Conservation (phyloP, 2,329 filamentous ascomycete genomes). For the Sphaerulina populicola region DNA sequence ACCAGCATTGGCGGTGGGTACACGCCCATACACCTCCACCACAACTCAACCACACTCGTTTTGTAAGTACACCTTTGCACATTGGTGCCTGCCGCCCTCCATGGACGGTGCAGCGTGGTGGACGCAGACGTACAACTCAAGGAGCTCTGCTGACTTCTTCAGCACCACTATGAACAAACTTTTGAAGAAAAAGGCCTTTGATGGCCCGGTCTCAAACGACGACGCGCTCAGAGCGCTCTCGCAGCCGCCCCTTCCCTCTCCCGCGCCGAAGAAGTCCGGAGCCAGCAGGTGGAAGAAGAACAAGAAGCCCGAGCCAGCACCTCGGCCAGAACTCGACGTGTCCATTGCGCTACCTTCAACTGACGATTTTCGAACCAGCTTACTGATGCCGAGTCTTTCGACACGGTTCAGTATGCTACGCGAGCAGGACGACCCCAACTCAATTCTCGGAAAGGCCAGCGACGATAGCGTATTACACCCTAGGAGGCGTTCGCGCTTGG, state of each 20-base stretch:
- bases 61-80: slow-evolving; percentile 7
- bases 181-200: slow-evolving; percentile 62
- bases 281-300: slow-evolving; percentile 38
- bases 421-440: slow-evolving; percentile 85
- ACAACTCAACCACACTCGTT: slow-evolving; percentile 15
- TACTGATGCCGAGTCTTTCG: slow-evolving; percentile 90
- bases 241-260: slow-evolving; percentile 21
- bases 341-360: slow-evolving; percentile 64
- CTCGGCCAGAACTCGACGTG: slow-evolving; percentile 61
- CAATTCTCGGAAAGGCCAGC: slow-evolving; percentile 84
- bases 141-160: slow-evolving; percentile 18
- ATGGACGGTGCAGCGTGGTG: slow-evolving; percentile 7
- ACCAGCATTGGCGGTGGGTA: slow-evolving; percentile 4
- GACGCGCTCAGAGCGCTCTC: slow-evolving; percentile 18
- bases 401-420: slow-evolving; percentile 93
- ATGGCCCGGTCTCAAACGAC: slow-evolving; percentile 37
- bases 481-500: slow-evolving; percentile 68
- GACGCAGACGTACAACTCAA: not conserved
- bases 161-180: slow-evolving; percentile 62
- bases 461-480: slow-evolving; percentile 87
- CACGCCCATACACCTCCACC: slow-evolving; percentile 3
- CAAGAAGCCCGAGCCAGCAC: slow-evolving; percentile 46
- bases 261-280: slow-evolving; percentile 27
- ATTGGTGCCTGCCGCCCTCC: not conserved
- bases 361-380: slow-evolving; percentile 89